phyloP scores from a whole-genome alignment of 768 basidiomycete genomes.

The Kwoniella mangroviensis region DNA sequence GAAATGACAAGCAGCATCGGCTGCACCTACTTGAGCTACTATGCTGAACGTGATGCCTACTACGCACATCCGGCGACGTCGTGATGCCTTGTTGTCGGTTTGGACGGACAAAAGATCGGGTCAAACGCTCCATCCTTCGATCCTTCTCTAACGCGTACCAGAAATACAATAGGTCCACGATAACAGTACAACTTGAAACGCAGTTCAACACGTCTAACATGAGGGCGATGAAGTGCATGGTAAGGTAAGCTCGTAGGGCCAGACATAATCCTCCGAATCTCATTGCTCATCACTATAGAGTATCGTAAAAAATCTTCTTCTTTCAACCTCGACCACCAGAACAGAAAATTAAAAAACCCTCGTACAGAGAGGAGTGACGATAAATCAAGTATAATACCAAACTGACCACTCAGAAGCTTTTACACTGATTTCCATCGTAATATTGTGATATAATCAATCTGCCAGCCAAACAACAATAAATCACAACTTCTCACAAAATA shows the following conservation, averaged over 20 bases:
- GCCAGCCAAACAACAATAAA: too few relatives aligned
- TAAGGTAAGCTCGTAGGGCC: not conserved
- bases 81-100: not conserved
- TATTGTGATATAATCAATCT: not conserved
- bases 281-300: too few relatives aligned
- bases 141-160: constrained; percentile 1
- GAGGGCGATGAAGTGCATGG: not conserved
- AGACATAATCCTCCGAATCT: too few relatives aligned
- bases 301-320: not conserved
- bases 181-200: not conserved
- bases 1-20: too few relatives aligned
- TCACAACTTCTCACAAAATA: too few relatives aligned
- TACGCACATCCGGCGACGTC: too few relatives aligned
- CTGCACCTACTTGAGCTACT: too few relatives aligned
- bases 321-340: not conserved
- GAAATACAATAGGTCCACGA: not conserved
- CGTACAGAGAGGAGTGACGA: not conserved
- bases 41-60: too few relatives aligned
- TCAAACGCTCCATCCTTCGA: not conserved
- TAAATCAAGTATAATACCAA: not conserved
- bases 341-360: not conserved
- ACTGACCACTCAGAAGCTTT: not conserved
- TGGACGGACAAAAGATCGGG: not conserved
- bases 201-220: not conserved
- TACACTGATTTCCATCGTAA: not conserved